Evolutionary conservation across 2,329 filamentous ascomycete species (phyloP).

Genomic region (Aureobasidium sp.): DNA sequence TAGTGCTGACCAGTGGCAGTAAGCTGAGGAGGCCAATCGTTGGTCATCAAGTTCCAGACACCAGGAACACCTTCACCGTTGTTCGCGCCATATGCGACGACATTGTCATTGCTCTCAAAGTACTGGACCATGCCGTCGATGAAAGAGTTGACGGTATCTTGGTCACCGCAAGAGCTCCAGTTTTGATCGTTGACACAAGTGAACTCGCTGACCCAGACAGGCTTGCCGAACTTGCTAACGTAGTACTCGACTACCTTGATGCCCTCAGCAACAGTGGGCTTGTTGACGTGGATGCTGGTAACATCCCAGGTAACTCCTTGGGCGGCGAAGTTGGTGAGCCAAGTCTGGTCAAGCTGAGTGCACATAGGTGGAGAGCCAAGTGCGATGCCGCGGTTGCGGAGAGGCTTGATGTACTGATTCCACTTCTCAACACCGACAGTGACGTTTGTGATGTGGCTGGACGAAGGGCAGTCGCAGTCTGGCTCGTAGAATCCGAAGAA

Average conservation of each 20-base stretch:
- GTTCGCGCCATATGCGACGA: slow-evolving; percentile 25
- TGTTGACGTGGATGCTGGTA: slow-evolving; percentile 27
- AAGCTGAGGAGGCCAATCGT: slow-evolving; percentile 4
- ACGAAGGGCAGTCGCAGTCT: slow-evolving; percentile 23
- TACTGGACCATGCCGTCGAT: slow-evolving; percentile 23
- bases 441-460: slow-evolving; percentile 21
- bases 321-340: slow-evolving; percentile 23
- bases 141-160: slow-evolving; percentile 22
- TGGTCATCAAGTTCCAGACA: slow-evolving; percentile 15
- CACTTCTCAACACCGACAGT: slow-evolving; percentile 20
- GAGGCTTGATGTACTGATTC: slow-evolving; percentile 23
- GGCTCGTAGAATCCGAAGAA: slow-evolving; percentile 30
- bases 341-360: slow-evolving; percentile 25
- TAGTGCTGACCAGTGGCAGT: slow-evolving; percentile 14
- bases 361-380: slow-evolving; percentile 26
- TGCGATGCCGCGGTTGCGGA: slow-evolving; percentile 23
- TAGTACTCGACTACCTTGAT: slow-evolving; percentile 26
- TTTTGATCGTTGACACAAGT: slow-evolving; percentile 23
- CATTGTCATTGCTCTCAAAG: slow-evolving; percentile 21
- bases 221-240: slow-evolving; percentile 22
- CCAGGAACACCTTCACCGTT: slow-evolving; percentile 23
- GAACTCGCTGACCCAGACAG: slow-evolving; percentile 25
- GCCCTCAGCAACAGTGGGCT: slow-evolving; percentile 21
- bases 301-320: slow-evolving; percentile 22
- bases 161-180: slow-evolving; percentile 23